Base-by-base conservation (phyloP, 768 basidiomycete species). In the Podaxis sp. region DNA sequence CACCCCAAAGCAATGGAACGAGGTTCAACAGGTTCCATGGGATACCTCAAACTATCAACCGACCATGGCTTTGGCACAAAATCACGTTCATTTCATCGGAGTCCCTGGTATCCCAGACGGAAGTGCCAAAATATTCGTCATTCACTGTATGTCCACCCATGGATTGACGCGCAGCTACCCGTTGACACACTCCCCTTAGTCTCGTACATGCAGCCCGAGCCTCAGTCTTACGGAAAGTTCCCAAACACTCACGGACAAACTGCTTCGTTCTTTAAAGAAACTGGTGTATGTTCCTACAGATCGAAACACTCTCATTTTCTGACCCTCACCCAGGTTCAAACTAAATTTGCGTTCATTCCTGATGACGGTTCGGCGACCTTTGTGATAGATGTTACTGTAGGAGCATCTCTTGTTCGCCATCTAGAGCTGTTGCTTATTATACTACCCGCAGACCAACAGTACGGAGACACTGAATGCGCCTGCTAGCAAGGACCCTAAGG, bases 291-390 rank as follows among this genome's bases (percentile, higher is more conserved):
- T 68, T 36, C 36, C 40, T 17, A 25, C 24, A 12, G 12, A n/a
- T 27, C 24, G 6, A 51, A 65, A 46, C 37, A 17, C 36, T 25
- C 33, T 61, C 19, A n/a, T 33, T 51, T 9, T 24, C 37, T 41
- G 43, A 55, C 53, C 24, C 4, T 24, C 51, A 9, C 53, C 9
- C 56, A 88, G 83, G 85, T 87, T 22, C 90, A 90, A 68, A 79
- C 86, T 64, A 83, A 89, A 70, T 88, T 91, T 72, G 88, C 88
- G 2, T 94, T 86, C 75, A 80, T 93, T 60, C 91, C 92, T 24
- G 80, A 85, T 69, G 90, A 92, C 68, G 84, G 83, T 60, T 87
- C 87, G 17, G 79, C 79, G 37, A 85, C 88, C 24, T 93, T 89
- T 67, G 81, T 93, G 40, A 77, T 91, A 67, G 87, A 90, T 67